Base-by-base conservation (phyloP, 2,329 filamentous ascomycete species). In the Epichloe baconii region DNA sequence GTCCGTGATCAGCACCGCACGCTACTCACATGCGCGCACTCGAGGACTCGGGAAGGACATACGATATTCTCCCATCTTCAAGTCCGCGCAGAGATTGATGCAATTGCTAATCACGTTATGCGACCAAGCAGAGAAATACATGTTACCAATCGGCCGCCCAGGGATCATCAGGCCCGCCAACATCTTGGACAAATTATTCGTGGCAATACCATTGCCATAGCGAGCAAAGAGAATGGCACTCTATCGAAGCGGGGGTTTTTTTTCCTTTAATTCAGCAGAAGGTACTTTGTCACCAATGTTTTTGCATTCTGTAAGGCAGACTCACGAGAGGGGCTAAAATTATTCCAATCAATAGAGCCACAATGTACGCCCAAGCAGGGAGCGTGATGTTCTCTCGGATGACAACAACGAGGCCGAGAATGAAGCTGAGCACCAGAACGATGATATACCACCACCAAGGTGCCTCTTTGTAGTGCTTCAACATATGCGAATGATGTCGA, bases 1-100 rank as follows among this genome's bases (percentile, higher is more conserved):
- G 5, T 11, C 26, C 2, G 35, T 21, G 12, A n/a, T 41, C 11
- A 41, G 19, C 17, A n/a, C 19, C 12, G 14, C 15, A n/a, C 14
- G 4, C 14, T n/a, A 5, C 14, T 38, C 15, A 14, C 36, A n/a
- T n/a, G 36, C 14, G 7, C 14, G 36, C 14, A 38, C 36, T 14
- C 36, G 21, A 26, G 15, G 14, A 10, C 4, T 11, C 10, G 10
- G 23, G 10, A 19, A 4, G n/a, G 15, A 65, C 71, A 48, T 63
- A 75, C 74, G 69, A 48, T 80, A 80, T 64, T 80, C 74, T 19
- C 77, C 78, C 68, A 79, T 71, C 63, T 80, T 80, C 23, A 80
- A 59, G 54, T 79, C 75, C 45, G 70, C 73, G 38, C 67, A 74
- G 6, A 80, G 63, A 50, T 65, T 73, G 44, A 80, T 71, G 0